phyloP scores from a whole-genome alignment of 306 rosid genomes.

The Trifolium fragiferum region DNA sequence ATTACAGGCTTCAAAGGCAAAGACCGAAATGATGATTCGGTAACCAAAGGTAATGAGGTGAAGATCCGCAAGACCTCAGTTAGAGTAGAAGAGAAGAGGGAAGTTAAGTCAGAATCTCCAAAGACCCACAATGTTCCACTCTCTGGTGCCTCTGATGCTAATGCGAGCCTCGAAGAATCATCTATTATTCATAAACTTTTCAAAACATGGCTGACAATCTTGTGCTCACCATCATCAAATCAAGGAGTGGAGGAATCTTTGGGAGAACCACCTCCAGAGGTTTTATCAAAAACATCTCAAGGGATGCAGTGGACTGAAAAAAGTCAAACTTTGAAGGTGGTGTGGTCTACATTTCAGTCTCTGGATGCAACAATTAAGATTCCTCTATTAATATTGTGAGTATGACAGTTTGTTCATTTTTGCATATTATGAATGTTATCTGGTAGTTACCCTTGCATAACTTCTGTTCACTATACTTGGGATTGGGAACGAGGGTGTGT shows the following conservation, averaged over 20 bases:
- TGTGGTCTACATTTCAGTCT: constrained; percentile 58
- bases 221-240: constrained; percentile 64
- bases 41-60: constrained; percentile 60
- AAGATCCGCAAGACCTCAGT: constrained; percentile 66
- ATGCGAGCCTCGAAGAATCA: constrained; percentile 58
- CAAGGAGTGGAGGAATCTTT: constrained; percentile 56
- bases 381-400: constrained; percentile 87
- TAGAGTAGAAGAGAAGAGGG: constrained; percentile 67
- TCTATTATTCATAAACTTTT: constrained; percentile 69
- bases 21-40: constrained; percentile 65
- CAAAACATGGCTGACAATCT: constrained; percentile 72
- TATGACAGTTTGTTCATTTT: constrained; percentile 31
- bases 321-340: constrained; percentile 49
- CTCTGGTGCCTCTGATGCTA: constrained; percentile 59
- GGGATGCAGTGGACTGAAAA: constrained; percentile 51
- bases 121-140: constrained; percentile 62
- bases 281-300: constrained; percentile 47
- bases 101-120: constrained; percentile 54
- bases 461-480: not conserved
- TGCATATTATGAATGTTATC: constrained; percentile 12
- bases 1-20: constrained; percentile 80
- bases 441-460: constrained; percentile 3
- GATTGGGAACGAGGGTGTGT: constrained; percentile 15
- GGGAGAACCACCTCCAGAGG: constrained; percentile 56
- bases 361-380: constrained; percentile 73